A percentile compares a stretch with the other conserved stretches of the same genome.
Conservation (phyloP, 352 stramenopile species). For the Pythium apleroticum region DNA sequence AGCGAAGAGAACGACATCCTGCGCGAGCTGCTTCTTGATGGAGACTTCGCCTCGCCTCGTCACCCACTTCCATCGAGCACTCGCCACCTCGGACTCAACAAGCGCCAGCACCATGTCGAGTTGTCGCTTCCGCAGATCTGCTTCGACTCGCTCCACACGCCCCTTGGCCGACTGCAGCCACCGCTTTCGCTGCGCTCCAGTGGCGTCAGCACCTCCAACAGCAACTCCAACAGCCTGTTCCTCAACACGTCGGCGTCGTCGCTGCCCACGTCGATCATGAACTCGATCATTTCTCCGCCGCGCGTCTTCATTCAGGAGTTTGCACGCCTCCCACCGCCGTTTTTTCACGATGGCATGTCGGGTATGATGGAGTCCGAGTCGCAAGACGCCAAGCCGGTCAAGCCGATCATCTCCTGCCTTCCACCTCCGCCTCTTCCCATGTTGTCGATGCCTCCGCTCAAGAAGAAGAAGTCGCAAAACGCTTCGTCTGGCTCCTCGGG, state of each 20-base stretch:
- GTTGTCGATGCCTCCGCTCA: constrained; percentile 72
- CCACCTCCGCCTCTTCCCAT: constrained; percentile 62
- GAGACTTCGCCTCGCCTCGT: constrained; percentile 64
- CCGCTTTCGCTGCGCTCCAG: constrained; percentile 38
- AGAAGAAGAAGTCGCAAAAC: constrained; percentile 52
- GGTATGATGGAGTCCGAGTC: constrained; percentile 26
- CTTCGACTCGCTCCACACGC: constrained; percentile 54
- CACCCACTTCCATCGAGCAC: constrained; percentile 47
- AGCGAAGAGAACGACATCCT: constrained; percentile 76
- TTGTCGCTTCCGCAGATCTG: constrained; percentile 71
- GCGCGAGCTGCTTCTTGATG: constrained; percentile 68
- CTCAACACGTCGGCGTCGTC: constrained; percentile 36
- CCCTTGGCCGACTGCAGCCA: constrained; percentile 56
- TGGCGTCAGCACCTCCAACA: not conserved
- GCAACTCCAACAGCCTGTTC: constrained; percentile 21
- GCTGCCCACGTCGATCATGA: constrained; percentile 55
- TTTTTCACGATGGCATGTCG: constrained; percentile 53
- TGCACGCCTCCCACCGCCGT: constrained; percentile 52
- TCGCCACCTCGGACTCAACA: constrained; percentile 41
- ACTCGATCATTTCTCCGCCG: constrained; percentile 71
- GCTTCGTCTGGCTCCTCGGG: not conserved
- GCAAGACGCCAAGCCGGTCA: constrained; percentile 27
- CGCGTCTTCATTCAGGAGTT: constrained; percentile 81
- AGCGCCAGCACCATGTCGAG: constrained; percentile 59
- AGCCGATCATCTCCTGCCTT: constrained; percentile 55